Base-by-base conservation (phyloP, 352 stramenopile species). In the Phytophthora citrophthora region DNA sequence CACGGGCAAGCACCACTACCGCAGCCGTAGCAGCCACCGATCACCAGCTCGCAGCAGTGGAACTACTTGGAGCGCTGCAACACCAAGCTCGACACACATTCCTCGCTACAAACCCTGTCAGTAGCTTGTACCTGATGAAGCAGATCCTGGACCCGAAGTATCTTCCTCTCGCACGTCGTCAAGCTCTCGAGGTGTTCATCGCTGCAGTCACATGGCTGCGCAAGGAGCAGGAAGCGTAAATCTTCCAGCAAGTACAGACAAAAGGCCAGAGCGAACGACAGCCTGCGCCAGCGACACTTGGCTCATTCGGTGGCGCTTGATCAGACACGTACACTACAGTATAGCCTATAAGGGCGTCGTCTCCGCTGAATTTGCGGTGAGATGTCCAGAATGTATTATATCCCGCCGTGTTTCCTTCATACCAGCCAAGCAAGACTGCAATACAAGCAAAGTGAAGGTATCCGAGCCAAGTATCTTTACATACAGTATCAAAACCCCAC, bases 141-240 rank as follows among this genome's bases (percentile, higher is more conserved):
- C 65, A 82, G 47, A 53, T 80, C 24, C 48, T 86, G 52, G 77
- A 81, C 39, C 39, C 39, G 0, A 53, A 47, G 16, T 64, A 68
- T 9, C 29, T 85, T 23, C 36, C 68, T 24, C 43, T 24, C 1
- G 45, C 58, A 1, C 16, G 49, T 2, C 59, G 61, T 27, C 63
- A 68, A 34, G 71, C 54, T 8, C 38, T 83, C 11, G 57, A 66
- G 4, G 56, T 64, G 4, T 65, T 75, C 12, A 53, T 68, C 13
- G 41, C 54, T 2, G 69, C 64, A 11, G 41, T 83, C 9, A 57
- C 48, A n/a, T 59, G 54, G 16, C 41, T 70, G 1, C 76, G 73
- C 24, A 74, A 71, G 34, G 54, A 73, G 16, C 53, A 59, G 46
- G 36, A 41, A 50, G 12, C 16, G 20, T 52, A 12, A 31, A 54